phyloP scores from a whole-genome alignment of 164 flowering plant species.

The Vitis rotundifolia region DNA sequence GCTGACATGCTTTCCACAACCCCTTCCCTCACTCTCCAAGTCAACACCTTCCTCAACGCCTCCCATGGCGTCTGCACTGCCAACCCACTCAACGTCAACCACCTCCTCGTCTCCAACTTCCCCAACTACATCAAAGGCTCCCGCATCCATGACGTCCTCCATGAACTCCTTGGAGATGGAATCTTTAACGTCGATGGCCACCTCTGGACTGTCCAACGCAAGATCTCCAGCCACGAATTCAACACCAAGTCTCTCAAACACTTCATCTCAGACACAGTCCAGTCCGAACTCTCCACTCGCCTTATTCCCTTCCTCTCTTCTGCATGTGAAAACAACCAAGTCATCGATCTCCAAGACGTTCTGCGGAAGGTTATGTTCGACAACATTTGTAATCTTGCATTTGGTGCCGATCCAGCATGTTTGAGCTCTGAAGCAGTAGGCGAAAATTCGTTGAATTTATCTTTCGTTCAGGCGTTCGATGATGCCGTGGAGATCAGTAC shows the following conservation, averaged over 20 bases:
- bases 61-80: conserved; percentile 40
- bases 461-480: conserved; percentile 40
- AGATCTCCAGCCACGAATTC: conserved; percentile 52
- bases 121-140: conserved; percentile 49
- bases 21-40: conserved; percentile 42
- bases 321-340: conserved; percentile 7
- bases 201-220: conserved; percentile 45
- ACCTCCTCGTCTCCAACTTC: conserved; percentile 46
- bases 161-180: conserved; percentile 47
- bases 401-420: conserved; percentile 38
- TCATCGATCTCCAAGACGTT: conserved; percentile 38
- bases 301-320: conserved; percentile 35
- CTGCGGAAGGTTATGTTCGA: conserved; percentile 34
- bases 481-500: conserved; percentile 27
- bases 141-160: conserved; percentile 32
- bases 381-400: conserved; percentile 49
- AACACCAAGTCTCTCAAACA: conserved; percentile 42
- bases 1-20: conserved; percentile 40
- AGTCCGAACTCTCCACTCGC: conserved; percentile 20
- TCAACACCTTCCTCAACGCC: conserved; percentile 29
- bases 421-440: neutral
- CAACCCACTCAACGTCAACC: conserved; percentile 37
- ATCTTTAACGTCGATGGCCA: conserved; percentile 48
- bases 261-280: conserved; percentile 34
- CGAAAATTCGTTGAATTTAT: neutral